Base-by-base conservation (phyloP, 2,329 filamentous ascomycete genomes). In the Penicillium sp. region DNA sequence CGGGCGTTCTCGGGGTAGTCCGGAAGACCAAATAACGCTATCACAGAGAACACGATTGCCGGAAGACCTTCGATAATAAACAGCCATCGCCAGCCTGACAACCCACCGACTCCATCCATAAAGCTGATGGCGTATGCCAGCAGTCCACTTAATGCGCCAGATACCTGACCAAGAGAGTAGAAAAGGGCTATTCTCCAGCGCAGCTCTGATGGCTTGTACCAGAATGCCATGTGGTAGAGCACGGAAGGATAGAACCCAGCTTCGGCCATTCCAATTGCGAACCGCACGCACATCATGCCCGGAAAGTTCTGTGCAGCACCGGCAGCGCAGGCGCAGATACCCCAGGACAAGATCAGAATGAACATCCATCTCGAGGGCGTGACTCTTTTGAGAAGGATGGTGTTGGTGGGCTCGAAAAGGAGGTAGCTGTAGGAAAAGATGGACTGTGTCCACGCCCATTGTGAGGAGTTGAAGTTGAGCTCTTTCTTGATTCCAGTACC, bases 361-460 rank as follows among this genome's bases (percentile, higher is more conserved):
- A 72, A 73, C 71, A 73, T 73, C 69, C 71, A 73, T 53, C 58
- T 58, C 7, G 71, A 73, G 2, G 71, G 71, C 11, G 57, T 60
- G 55, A 75, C 68, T 0, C 63, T 58, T 55, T 75, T 76, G 41
- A 76, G 64, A 0, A 75, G 64, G 14, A 76, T 58, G 2, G 73
- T 76, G 52, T 73, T 74, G 4, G 67, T 60, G n/a, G 73, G 73
- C 57, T 75, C 73, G 46, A 75, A 75, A 31, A 75, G 45, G 48
- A 75, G 54, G 41, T 75, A 75, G 57, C 70, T 73, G 57, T 75
- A 75, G 0, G 70, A 75, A 48, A 75, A 76, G n/a, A 76, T 75
- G 11, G 72, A 75, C 22, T 69, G 61, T 0, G 70, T 71, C 74
- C 74, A 76, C 1, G 74, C 63, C 74, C 74, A 76, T 55, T 75